Evolutionary conservation across 352 stramenopile species (phyloP), one percentile per base, ranked within the genome.

Genomic region (Salisapilia sapeloensis): DNA sequence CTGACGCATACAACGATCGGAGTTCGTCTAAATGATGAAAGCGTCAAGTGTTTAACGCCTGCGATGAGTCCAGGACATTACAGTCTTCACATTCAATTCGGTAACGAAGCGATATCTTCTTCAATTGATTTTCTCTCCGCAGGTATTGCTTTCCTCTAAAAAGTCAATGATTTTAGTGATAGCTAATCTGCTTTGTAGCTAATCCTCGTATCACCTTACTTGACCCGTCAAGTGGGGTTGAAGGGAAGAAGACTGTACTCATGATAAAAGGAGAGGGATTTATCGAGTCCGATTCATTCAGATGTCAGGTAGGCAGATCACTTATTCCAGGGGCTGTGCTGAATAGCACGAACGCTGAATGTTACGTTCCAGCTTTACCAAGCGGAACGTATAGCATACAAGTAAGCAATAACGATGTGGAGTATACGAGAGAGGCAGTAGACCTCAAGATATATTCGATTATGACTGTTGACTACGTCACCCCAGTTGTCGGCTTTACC

Each of bases 361-460:
- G 38, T 70, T 25, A 13, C 33, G 20, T 49, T 76, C 17, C 29
- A 40, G 16, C 15, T 70, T 5, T 33, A 21, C 14, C 42, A 49
- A 19, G 5, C 15, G 11, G 39, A 51, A 28, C 34, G 13, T 2
- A 33, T 24, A 12, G 25, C 16, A 9, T 48, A 11, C 23, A 18
- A 21, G 14, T 48, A 5, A 34, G 34, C 15, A 48, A 48, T 25
- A 48, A 48, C 19, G 20, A 17, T 6, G 37, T 48, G 25, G 42
- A 48, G 14, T 48, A 17, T 16, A 39, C 34, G 18, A 36, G 17
- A 26, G 14, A 13, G 12, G 19, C 18, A 24, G 22, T 27, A 4
- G 10, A 13, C n/a, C 44, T 44, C 33, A 17, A 15, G 19, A 31
- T 35, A 14, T 38, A 30, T 29, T 19, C 24, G 24, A 25, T 24